phyloP scores from a whole-genome alignment of 495 filamentous ascomycete species.

The Talaromyces borbonicus region DNA sequence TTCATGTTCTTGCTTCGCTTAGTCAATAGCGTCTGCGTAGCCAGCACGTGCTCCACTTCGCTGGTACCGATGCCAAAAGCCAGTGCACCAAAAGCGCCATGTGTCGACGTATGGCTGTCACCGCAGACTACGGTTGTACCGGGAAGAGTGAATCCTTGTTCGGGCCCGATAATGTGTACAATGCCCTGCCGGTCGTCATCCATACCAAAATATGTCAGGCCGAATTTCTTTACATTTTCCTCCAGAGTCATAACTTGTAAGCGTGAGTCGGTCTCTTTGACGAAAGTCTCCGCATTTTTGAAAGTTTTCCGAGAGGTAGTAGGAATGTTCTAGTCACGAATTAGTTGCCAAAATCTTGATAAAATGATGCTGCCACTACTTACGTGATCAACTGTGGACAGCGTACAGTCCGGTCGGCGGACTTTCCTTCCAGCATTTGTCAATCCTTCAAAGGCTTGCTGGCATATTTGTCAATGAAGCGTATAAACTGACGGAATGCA shows the following conservation, averaged over 20 bases:
- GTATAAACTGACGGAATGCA: background rate
- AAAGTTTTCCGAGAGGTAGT: conserved; percentile 81
- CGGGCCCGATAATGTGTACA: conserved; percentile 97
- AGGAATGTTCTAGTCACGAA: conserved; percentile 67
- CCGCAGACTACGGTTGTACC: conserved; percentile 97
- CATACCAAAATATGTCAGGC: conserved; percentile 93
- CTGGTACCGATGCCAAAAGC: conserved; percentile 97
- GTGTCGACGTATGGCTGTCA: conserved; percentile 95
- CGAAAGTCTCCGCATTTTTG: conserved; percentile 76
- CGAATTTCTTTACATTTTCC: conserved; percentile 93
- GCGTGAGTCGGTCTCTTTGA: conserved; percentile 88
- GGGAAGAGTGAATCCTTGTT: conserved; percentile 97
- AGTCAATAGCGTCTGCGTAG: conserved; percentile 90
- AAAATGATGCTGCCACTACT: conserved; percentile 18
- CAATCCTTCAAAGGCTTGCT: conserved; percentile 96
- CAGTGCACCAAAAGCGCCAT: conserved; percentile 91
- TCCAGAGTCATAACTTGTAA: conserved; percentile 91
- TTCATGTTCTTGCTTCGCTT: conserved; percentile 97
- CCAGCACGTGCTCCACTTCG: conserved; percentile 97
- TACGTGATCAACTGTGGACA: conserved; percentile 96
- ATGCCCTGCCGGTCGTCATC: conserved; percentile 96
- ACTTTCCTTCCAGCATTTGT: conserved; percentile 79
- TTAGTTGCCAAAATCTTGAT: background rate
- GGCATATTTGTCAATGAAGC: conserved; percentile 16
- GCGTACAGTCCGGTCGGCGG: conserved; percentile 88